A percentile compares a stretch with the other conserved stretches of the same genome.
phyloP scores from a whole-genome alignment of 495 filamentous ascomycete species.

The Immersiella caudata region DNA sequence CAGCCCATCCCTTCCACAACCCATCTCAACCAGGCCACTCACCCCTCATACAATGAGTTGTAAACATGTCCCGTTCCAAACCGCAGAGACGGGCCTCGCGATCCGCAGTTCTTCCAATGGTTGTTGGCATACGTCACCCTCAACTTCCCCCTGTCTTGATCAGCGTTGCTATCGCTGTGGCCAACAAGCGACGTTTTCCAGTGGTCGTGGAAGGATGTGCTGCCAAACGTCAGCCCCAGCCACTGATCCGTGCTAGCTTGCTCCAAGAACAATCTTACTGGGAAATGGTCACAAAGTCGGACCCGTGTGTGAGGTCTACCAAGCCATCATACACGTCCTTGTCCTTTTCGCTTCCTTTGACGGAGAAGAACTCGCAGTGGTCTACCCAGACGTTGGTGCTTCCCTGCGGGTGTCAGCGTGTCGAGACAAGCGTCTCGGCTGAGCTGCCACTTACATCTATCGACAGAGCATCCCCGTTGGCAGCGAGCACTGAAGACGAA shows the following conservation, averaged over 20 bases:
- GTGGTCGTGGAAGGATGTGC: conserved; percentile 63
- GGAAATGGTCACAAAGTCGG: conserved; percentile 56
- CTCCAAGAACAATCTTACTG: conserved; percentile 26
- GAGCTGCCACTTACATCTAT: conserved; percentile 46
- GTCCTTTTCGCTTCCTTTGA: conserved; percentile 47
- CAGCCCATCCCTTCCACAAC: neutral
- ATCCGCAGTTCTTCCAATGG: conserved; percentile 63
- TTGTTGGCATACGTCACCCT: conserved; percentile 66
- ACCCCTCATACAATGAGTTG: conserved; percentile 48
- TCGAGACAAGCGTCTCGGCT: neutral
- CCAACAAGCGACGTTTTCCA: conserved; percentile 67
- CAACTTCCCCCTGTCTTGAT: conserved; percentile 56
- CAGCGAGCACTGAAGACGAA: conserved; percentile 59
- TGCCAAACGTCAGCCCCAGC: neutral
- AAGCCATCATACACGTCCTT: conserved; percentile 74
- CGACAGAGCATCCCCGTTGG: conserved; percentile 62
- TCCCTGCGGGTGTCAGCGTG: conserved; percentile 5
- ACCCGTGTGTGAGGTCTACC: conserved; percentile 60
- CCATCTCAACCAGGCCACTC: neutral
- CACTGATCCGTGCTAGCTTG: neutral
- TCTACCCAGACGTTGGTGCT: conserved; percentile 69
- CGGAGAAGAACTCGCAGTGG: conserved; percentile 65
- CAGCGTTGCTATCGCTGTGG: conserved; percentile 57
- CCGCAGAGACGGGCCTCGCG: conserved; percentile 61
- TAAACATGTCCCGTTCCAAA: conserved; percentile 62